Evolutionary conservation across 176 grass and related monocot species (phyloP).

Genomic region (Cenchrus americanus): DNA sequence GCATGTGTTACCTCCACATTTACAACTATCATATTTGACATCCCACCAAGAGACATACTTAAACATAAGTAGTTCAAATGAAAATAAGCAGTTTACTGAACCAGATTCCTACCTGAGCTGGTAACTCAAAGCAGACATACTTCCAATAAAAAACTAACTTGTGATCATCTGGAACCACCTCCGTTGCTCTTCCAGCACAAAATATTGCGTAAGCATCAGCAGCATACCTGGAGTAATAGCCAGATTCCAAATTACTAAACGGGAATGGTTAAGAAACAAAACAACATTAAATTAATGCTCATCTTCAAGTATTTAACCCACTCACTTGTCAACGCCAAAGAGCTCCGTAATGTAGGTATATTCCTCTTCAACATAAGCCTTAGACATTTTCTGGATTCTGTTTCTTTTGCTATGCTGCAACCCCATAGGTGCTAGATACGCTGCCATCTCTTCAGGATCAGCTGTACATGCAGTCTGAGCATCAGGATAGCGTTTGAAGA

Average conservation of each 20-base stretch:
- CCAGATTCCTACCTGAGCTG: slow-evolving; percentile 33
- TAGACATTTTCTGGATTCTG: slow-evolving; percentile 59
- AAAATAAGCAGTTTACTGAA: not conserved
- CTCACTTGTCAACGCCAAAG: slow-evolving; percentile 80
- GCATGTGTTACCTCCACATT: not conserved
- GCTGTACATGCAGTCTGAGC: slow-evolving; percentile 19
- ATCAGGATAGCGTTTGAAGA: slow-evolving; percentile 57
- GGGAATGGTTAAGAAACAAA: not conserved
- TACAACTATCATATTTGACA: not conserved
- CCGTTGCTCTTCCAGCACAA: slow-evolving; percentile 58
- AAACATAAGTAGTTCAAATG: slow-evolving; percentile 20
- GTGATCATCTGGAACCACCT: slow-evolving; percentile 69
- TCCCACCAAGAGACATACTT: not conserved
- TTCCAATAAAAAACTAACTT: slow-evolving; percentile 79
- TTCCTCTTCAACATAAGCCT: slow-evolving; percentile 43
- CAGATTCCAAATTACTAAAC: slow-evolving; percentile 3
- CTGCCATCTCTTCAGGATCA: slow-evolving; percentile 43
- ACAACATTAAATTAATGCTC: not conserved
- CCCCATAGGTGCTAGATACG: slow-evolving; percentile 53
- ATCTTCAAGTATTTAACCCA: not conserved
- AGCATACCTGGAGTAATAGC: slow-evolving; percentile 57
- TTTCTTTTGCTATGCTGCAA: slow-evolving; percentile 46
- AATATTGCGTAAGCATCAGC: slow-evolving; percentile 92
- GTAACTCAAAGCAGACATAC: slow-evolving; percentile 46
- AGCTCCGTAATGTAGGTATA: slow-evolving; percentile 74